Percentiles rank a stretch among this genome's conserved stretches.
Conservation (phyloP, 2,329 filamentous ascomycete genomes). For the Sclerotinia sclerotiorum region DNA sequence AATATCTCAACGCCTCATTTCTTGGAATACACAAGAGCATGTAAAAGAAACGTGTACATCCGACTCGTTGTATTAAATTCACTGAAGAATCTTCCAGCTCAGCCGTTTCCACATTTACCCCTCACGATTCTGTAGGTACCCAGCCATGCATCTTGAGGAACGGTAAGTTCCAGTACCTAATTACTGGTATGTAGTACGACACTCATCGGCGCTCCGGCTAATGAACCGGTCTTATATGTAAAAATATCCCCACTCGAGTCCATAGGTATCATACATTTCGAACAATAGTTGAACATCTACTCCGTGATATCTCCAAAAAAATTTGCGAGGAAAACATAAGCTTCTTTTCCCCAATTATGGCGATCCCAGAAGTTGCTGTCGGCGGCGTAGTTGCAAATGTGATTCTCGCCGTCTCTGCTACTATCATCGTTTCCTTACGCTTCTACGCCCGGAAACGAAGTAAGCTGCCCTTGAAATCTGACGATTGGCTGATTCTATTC, state of each 20-base stretch:
- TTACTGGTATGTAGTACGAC: neutral
- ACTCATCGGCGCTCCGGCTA: neutral
- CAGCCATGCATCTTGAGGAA: neutral
- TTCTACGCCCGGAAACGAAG: slow-evolving; percentile 18
- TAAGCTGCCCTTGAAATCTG: slow-evolving; percentile 8
- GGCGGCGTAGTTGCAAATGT: slow-evolving; percentile 18
- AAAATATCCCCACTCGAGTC: slow-evolving; percentile 9
- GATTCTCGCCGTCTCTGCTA: slow-evolving; percentile 5
- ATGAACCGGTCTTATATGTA: slow-evolving; percentile 3
- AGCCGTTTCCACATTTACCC: neutral
- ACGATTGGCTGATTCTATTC: slow-evolving; percentile 20
- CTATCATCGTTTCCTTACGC: neutral
- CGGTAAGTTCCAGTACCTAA: neutral
- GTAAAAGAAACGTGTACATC: neutral
- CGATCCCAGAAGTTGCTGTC: slow-evolving; percentile 6
- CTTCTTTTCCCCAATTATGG: neutral
- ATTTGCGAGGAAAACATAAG: no score
- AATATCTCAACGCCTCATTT: neutral
- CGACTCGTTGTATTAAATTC: neutral
- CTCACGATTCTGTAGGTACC: neutral
- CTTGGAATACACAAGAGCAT: neutral
- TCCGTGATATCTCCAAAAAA: neutral
- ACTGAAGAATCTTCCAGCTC: neutral
- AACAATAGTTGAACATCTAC: neutral
- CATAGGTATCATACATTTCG: neutral